These are phyloP conservation scores for Crithidia sp. DNA, from an alignment of 208 protist genomes.

Conservation along the genomic window DNA sequence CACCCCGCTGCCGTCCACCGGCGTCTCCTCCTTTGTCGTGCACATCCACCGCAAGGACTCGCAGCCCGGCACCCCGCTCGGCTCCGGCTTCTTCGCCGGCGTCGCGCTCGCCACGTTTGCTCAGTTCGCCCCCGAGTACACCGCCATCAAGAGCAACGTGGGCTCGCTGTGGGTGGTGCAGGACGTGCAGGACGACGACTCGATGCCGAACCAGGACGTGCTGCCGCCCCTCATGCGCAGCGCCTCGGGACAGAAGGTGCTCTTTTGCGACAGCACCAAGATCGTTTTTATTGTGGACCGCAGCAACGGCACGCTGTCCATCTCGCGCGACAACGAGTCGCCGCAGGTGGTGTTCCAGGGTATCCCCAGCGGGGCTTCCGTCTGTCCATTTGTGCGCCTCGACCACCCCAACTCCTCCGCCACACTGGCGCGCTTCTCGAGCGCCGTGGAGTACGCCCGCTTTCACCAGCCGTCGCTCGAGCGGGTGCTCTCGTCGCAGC, in stretches of 20 bases:
- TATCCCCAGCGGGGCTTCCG: conserved; percentile 52
- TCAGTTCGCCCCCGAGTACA: conserved; percentile 59
- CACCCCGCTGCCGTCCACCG: conserved; percentile 57
- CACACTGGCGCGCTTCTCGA: conserved; percentile 66
- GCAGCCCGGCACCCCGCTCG: conserved; percentile 61
- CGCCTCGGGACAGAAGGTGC: conserved; percentile 32
- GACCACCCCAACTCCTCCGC: conserved; percentile 83
- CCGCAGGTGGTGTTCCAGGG: conserved; percentile 78
- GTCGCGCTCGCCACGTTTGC: conserved; percentile 65
- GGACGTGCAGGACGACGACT: conserved; percentile 88
- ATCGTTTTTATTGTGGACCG: conserved; percentile 87
- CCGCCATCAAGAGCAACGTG: conserved; percentile 47
- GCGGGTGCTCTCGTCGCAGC: conserved; percentile 49
- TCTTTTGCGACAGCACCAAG: conserved; percentile 76
- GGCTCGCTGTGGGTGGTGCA: conserved; percentile 86
- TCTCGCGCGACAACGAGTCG: conserved; percentile 79
- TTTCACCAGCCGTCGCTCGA: conserved; percentile 49
- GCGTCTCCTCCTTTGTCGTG: conserved; percentile 83
- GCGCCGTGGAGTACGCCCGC: conserved; percentile 37
- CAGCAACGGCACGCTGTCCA: conserved; percentile 68
- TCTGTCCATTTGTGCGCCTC: conserved; percentile 89
- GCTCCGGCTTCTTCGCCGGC: conserved; percentile 89
- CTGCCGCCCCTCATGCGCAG: conserved; percentile 56
- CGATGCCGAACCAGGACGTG: conserved; percentile 69
- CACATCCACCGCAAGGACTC: conserved; percentile 70